These are phyloP conservation scores for Fusarium bulbicola DNA, from an alignment of 2,329 filamentous ascomycete genomes.

Conservation along the genomic window DNA sequence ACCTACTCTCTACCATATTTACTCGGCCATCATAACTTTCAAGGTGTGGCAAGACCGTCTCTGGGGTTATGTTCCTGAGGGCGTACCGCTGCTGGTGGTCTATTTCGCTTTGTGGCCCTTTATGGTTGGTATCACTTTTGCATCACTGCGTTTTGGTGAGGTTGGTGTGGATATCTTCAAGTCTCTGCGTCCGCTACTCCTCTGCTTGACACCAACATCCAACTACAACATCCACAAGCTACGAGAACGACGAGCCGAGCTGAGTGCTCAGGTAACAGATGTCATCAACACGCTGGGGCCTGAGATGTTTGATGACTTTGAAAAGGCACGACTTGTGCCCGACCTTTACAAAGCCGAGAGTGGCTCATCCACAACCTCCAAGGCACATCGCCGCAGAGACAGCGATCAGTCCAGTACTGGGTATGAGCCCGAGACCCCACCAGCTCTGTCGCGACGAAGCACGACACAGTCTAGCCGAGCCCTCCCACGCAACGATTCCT, in stretches of 20 bases:
- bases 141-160: slow-evolving; percentile 92
- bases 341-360: slow-evolving; percentile 58
- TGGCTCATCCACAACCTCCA: slow-evolving; percentile 36
- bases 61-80: slow-evolving; percentile 81
- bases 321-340: slow-evolving; percentile 74
- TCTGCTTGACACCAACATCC: slow-evolving; percentile 85
- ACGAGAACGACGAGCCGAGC: slow-evolving; percentile 73
- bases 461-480: slow-evolving; percentile 64
- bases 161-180: slow-evolving; percentile 99
- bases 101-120: slow-evolving; percentile 79
- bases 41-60: slow-evolving; percentile 85
- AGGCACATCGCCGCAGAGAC: slow-evolving; percentile 51
- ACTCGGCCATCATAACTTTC: slow-evolving; percentile 77
- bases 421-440: slow-evolving; percentile 51
- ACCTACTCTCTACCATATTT: slow-evolving; percentile 83
- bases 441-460: slow-evolving; percentile 55
- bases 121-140: slow-evolving; percentile 90
- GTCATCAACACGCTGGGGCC: slow-evolving; percentile 95
- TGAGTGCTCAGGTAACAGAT: slow-evolving; percentile 85
- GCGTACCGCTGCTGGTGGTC: slow-evolving; percentile 81
- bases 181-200: slow-evolving; percentile 85
- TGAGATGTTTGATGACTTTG: slow-evolving; percentile 97
- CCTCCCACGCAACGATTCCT: slow-evolving; percentile 88
- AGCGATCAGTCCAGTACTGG: slow-evolving; percentile 59
- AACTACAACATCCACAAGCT: slow-evolving; percentile 86